Evolutionary conservation across 1,284 basidiomycete species (phyloP).

Genomic region (Xerocomus nothofagi): DNA sequence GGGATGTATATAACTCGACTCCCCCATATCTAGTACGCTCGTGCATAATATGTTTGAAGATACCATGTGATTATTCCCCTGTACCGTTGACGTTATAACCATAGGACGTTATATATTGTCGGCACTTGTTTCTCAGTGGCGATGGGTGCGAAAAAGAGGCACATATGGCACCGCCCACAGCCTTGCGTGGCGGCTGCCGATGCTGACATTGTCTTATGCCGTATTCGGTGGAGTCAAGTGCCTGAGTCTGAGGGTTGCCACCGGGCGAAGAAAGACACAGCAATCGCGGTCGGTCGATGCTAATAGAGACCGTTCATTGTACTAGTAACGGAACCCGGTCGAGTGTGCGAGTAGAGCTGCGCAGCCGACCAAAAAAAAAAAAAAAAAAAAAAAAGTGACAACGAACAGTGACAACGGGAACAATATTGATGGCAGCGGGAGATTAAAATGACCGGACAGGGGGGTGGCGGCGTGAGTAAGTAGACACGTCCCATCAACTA

Average conservation of each 20-base stretch:
- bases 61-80: neutral
- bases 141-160: no score
- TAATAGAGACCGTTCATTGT: neutral
- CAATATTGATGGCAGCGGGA: neutral
- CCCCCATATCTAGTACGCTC: neutral
- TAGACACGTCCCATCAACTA: neutral
- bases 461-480: slow-evolving; percentile 1
- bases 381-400: no score
- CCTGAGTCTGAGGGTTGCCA: no score
- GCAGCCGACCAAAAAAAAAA: neutral
- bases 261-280: slow-evolving; percentile 14
- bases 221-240: slow-evolving; percentile 10
- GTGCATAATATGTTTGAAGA: no score
- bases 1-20: neutral
- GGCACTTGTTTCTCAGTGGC: neutral
- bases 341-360: slow-evolving; percentile 7
- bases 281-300: slow-evolving; percentile 9
- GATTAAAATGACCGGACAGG: neutral
- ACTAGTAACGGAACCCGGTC: neutral
- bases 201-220: slow-evolving; percentile 7
- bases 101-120: neutral
- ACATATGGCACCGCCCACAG: slow-evolving; percentile 15
- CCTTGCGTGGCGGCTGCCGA: slow-evolving; percentile 5
- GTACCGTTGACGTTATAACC: no score
- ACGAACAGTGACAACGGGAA: neutral